Evolutionary conservation across 768 basidiomycete genomes (phyloP), one percentile per base, ranked within the genome.

Genomic region (Pleurotus salmoneostramineus): DNA sequence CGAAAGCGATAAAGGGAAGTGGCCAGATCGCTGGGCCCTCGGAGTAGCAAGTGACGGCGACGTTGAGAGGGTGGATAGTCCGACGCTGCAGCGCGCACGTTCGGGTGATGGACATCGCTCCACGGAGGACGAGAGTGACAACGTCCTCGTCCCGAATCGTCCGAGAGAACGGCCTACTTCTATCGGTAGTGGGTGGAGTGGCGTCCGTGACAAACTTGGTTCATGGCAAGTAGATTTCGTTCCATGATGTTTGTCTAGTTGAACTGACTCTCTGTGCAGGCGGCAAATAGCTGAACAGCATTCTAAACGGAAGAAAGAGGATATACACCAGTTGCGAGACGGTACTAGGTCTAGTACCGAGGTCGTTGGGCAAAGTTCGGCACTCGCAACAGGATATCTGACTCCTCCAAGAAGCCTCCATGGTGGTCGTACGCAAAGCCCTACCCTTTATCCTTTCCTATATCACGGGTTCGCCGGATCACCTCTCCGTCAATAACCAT

Each of bases 111-210:
- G 71, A 6, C 61, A 69, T 47, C 58, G 62, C 4, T 72, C 72
- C 11, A 78, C 77, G 4, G 78, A 79, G 60, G 79, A 81, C 35
- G 79, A 81, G 63, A 77, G 78, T 43, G 78, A 77, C 33, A 58
- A 50, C 58, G 34, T 68, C 48, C 61, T 65, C 47, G 52, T 62
- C 57, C 62, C 63, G 8, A 71, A 74, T 36, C 27, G 52, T 5
- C 6, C 21, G 11, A n/a, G 52, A 8, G 52, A 55, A 21, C 52
- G 52, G 3, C 52, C 52, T n/a, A 55, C 52, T 42, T 55, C 52
- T 21, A 55, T 55, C n/a, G 52, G 52, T 0, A 55, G 52, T 43
- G 52, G 52, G 11, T 55, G 52, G 52, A 55, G 52, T n/a, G 52
- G 52, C 21, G 52, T 55, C 36, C 52, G 52, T 31, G 52, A 43